Conservation (phyloP, 495 filamentous ascomycete genomes). For the Annulohypoxylon moriforme region DNA sequence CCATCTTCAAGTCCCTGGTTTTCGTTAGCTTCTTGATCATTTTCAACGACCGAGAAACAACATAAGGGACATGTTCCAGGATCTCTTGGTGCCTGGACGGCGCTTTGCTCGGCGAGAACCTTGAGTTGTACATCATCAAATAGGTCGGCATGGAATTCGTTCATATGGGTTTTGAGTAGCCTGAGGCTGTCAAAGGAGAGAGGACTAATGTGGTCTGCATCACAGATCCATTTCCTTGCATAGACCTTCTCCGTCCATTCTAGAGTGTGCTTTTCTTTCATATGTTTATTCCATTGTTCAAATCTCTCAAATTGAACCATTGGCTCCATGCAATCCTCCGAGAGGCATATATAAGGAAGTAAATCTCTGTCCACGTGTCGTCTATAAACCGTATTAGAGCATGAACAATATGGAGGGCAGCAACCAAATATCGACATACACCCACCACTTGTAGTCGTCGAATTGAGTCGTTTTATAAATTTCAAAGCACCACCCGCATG, state of each 20-base stretch:
- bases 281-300: conserved; percentile 3
- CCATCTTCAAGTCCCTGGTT: neutral
- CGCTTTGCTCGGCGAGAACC: too few species aligned
- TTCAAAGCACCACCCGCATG: conserved; percentile 6
- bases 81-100: neutral
- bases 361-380: conserved; percentile 1
- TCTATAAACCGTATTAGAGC: neutral
- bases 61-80: neutral
- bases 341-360: conserved; percentile 6
- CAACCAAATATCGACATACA: neutral
- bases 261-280: neutral
- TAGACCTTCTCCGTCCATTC: conserved; percentile 2
- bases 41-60: neutral
- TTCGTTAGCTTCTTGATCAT: neutral
- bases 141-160: neutral
- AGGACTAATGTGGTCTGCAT: neutral
- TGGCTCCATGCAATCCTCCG: neutral
- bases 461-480: neutral
- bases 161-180: neutral
- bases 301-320: conserved; percentile 3
- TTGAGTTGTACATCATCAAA: too few species aligned
- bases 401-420: neutral
- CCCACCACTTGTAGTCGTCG: neutral
- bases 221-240: neutral
- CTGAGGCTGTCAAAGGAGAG: neutral